A percentile compares a stretch with the other conserved stretches of the same genome.
Conservation (phyloP, 768 basidiomycete species). For the Termitomyces sp. region DNA sequence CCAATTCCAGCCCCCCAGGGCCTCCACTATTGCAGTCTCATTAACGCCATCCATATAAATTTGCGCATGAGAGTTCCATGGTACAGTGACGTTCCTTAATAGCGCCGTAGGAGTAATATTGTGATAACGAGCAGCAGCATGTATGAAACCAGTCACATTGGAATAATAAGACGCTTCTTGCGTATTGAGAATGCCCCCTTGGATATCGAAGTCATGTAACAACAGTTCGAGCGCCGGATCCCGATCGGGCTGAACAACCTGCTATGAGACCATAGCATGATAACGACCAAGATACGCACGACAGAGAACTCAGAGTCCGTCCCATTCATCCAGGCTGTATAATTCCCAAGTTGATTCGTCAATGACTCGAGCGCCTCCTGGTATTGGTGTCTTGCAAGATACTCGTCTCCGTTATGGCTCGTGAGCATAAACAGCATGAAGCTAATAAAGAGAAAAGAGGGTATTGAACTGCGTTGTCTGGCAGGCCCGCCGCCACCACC, state of each 20-base stretch:
- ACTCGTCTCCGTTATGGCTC: conserved; percentile 69
- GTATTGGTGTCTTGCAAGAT: conserved; percentile 59
- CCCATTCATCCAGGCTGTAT: conserved; percentile 71
- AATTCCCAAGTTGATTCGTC: conserved; percentile 64
- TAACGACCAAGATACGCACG: conserved; percentile 29
- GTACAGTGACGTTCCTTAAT: conserved; percentile 29
- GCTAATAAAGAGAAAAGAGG: conserved; percentile 70
- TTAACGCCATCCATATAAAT: conserved; percentile 48
- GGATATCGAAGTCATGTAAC: conserved; percentile 44
- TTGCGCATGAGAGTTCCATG: conserved; percentile 52
- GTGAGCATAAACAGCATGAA: conserved; percentile 79
- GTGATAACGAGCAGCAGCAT: conserved; percentile 55
- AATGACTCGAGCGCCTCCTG: conserved; percentile 60
- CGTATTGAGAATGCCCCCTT: conserved; percentile 42
- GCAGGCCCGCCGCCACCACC: conserved; percentile 25
- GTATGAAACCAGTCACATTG: conserved; percentile 79
- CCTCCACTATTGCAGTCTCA: conserved; percentile 44
- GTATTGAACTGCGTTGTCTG: conserved; percentile 57
- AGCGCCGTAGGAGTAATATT: conserved; percentile 58
- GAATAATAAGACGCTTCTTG: conserved; percentile 55
- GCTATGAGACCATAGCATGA: neutral
- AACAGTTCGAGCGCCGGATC: conserved; percentile 42
- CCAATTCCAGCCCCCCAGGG: conserved; percentile 69
- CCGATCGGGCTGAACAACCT: conserved; percentile 40
- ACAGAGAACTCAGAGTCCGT: conserved; percentile 62